A percentile compares a stretch with the other conserved stretches of the same genome.
Evolutionary conservation across 176 grass and related monocot genomes (phyloP).

Genomic region (Triticum monococcum): DNA sequence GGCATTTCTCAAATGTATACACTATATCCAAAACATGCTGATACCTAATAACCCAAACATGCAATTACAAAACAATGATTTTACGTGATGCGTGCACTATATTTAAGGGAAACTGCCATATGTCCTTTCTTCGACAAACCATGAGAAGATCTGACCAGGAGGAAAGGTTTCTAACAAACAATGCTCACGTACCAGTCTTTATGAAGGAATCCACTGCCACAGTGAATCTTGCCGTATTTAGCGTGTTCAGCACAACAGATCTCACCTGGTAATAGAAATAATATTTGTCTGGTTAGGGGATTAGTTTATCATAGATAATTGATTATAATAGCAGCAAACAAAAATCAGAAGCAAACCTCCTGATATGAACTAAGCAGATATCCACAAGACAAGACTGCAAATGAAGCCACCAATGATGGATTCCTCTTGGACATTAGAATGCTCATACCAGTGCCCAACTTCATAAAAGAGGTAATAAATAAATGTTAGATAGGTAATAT

Average conservation of each 20-base stretch:
- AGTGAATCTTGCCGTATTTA: constrained; percentile 93
- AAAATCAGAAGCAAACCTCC: constrained; percentile 58
- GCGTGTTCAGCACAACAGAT: constrained; percentile 92
- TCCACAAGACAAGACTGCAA: constrained; percentile 83
- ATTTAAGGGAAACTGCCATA: neutral
- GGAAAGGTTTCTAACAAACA: neutral
- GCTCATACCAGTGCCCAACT: constrained; percentile 93
- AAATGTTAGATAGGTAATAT: neutral
- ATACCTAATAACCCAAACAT: constrained; percentile 1
- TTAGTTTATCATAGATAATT: constrained; percentile 6
- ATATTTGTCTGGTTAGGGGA: constrained; percentile 5
- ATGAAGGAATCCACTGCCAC: constrained; percentile 99
- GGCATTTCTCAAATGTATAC: constrained; percentile 7
- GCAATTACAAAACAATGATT: neutral
- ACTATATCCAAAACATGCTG: constrained; percentile 1
- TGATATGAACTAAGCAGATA: constrained; percentile 94
- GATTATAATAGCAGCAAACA: neutral
- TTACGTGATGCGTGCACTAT: neutral
- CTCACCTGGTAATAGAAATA: constrained; percentile 68
- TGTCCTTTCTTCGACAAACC: neutral
- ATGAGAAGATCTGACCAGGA: neutral
- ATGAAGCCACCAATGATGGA: constrained; percentile 86
- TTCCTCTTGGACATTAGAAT: constrained; percentile 98
- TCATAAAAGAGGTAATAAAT: constrained; percentile 31
- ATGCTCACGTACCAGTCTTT: constrained; percentile 70